Conservation (phyloP, 768 basidiomycete genomes). For the Sporobolomyces roseus region DNA sequence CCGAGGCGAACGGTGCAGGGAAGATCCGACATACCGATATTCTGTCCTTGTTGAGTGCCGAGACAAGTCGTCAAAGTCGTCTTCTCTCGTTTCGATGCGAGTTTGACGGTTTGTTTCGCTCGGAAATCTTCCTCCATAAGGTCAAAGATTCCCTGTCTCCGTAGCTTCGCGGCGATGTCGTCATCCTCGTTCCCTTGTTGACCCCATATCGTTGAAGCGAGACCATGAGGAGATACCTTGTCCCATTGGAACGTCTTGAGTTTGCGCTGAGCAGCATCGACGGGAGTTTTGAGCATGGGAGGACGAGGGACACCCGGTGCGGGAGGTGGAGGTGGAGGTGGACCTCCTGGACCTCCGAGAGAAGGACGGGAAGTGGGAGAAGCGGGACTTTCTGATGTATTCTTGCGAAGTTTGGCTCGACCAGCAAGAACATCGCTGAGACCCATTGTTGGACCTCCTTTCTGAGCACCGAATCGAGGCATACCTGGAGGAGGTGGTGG, state of each 20-base stretch:
- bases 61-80: constrained; percentile 60
- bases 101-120: constrained; percentile 68
- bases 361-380: too few species aligned
- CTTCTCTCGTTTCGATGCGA: constrained; percentile 69
- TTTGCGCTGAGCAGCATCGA: constrained; percentile 52
- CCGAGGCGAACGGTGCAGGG: too few species aligned
- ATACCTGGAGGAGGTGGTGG: constrained; percentile 33
- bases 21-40: constrained; percentile 83
- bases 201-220: constrained; percentile 78
- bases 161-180: constrained; percentile 77
- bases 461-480: constrained; percentile 14
- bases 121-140: constrained; percentile 99
- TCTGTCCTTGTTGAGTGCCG: constrained; percentile 77
- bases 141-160: constrained; percentile 79
- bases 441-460: neutral
- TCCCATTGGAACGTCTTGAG: constrained; percentile 99
- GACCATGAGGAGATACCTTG: constrained; percentile 85
- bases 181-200: neutral
- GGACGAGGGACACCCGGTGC: constrained; percentile 28
- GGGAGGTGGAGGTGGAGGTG: constrained; percentile 29
- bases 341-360: too few species aligned
- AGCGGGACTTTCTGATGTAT: constrained; percentile 41
- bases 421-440: constrained; percentile 23
- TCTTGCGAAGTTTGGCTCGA: constrained; percentile 19
- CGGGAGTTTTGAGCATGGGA: constrained; percentile 30